Evolutionary conservation across 2,329 filamentous ascomycete species (phyloP).

Genomic region (Epichloe elymi): DNA sequence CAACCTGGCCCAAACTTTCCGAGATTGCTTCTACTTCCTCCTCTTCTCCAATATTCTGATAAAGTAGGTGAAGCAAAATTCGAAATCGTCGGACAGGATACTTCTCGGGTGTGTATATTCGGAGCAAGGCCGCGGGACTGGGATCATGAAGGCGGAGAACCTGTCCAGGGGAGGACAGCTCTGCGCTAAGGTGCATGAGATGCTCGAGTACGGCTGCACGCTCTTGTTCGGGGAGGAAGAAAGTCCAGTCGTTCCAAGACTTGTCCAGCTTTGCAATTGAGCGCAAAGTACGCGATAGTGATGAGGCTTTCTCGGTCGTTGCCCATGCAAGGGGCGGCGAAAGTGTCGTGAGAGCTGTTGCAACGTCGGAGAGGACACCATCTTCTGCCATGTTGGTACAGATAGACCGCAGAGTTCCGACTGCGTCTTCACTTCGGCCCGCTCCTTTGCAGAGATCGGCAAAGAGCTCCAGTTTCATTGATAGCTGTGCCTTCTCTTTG

Average conservation of each 20-base stretch:
- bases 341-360: conserved; percentile 31
- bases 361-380: conserved; percentile 42
- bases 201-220: conserved; percentile 48
- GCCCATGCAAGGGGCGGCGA: conserved; percentile 42
- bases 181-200: conserved; percentile 37
- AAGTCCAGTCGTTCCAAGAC: conserved; percentile 43
- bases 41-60: conserved; percentile 33
- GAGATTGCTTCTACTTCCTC: conserved; percentile 26
- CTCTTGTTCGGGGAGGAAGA: conserved; percentile 36
- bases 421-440: conserved; percentile 42
- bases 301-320: conserved; percentile 32
- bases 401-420: conserved; percentile 45
- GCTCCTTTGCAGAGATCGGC: conserved; percentile 44
- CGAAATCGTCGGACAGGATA: conserved; percentile 41
- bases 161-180: conserved; percentile 19
- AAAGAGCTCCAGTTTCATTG: conserved; percentile 53
- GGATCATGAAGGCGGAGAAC: conserved; percentile 30
- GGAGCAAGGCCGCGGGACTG: conserved; percentile 32
- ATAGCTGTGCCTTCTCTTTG: conserved; percentile 44
- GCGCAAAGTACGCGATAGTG: conserved; percentile 45
- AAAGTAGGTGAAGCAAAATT: conserved; percentile 35
- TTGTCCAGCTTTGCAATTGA: conserved; percentile 46
- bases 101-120: conserved; percentile 34
- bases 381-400: conserved; percentile 47
- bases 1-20: conserved; percentile 24